These are phyloP conservation scores for Plantago major DNA, from an alignment of 257 asterid genomes.

Conservation along the genomic window DNA sequence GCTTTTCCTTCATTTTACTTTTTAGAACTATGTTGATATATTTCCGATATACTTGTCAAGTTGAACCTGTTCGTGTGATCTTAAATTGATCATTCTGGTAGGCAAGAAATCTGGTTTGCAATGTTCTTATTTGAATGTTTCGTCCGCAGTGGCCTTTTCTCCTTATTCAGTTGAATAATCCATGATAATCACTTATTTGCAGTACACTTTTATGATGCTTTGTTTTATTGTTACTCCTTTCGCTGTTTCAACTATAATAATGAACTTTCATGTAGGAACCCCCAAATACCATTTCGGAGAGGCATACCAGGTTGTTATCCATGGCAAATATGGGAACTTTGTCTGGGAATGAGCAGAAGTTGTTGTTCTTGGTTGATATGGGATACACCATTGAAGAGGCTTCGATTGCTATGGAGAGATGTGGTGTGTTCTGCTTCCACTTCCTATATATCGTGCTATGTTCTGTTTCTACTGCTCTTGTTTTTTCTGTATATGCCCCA, in stretches of 20 bases:
- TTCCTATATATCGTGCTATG: too few species aligned
- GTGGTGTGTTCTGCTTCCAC: slow-evolving; percentile 7
- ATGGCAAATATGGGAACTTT: slow-evolving; percentile 32
- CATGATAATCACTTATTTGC: not conserved
- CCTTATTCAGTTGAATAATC: not conserved
- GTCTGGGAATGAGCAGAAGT: slow-evolving; percentile 34
- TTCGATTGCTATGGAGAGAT: slow-evolving; percentile 51
- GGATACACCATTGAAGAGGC: slow-evolving; percentile 60
- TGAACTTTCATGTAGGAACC: slow-evolving; percentile 31
- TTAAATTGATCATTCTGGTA: too few species aligned
- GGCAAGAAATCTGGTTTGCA: too few species aligned
- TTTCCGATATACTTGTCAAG: too few species aligned
- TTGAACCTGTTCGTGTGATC: too few species aligned
- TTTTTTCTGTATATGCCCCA: too few species aligned
- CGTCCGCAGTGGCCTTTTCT: not conserved
- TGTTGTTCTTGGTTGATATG: slow-evolving; percentile 43
- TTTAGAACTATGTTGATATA: too few species aligned
- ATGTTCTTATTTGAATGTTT: not conserved
- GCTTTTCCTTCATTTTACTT: too few species aligned
- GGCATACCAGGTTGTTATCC: slow-evolving; percentile 32
- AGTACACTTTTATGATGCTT: not conserved
- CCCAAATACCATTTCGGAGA: slow-evolving; percentile 25
- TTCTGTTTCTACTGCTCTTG: not conserved
- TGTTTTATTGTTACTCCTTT: not conserved
- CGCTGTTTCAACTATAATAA: too few species aligned